Percentiles rank a stretch among this genome's conserved stretches.
phyloP scores from a whole-genome alignment of 331 rosid species.

The Prunus yedoensis region DNA sequence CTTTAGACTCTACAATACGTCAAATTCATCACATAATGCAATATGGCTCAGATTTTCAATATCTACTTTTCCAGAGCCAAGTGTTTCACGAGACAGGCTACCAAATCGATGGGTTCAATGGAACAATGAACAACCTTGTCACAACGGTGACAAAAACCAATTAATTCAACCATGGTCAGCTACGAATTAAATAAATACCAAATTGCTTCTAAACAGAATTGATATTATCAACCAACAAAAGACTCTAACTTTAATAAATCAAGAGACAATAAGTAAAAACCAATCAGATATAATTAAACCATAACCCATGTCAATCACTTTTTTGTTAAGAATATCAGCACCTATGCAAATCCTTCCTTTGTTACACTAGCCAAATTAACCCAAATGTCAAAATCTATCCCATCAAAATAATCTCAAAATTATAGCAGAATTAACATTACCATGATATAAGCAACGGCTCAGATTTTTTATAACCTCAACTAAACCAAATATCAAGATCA shows the following conservation, averaged over 20 bases:
- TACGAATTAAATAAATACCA: neutral
- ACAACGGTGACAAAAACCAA: neutral
- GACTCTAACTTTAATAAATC: neutral
- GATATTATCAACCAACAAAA: neutral
- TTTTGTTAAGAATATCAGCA: neutral
- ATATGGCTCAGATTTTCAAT: neutral
- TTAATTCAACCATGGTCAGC: neutral
- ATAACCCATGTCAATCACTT: neutral
- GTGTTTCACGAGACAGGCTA: neutral
- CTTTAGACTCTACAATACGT: neutral
- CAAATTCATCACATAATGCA: neutral
- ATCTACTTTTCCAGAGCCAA: neutral
- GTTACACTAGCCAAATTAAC: neutral
- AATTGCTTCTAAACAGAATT: neutral
- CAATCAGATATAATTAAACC: no score
- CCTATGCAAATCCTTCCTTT: neutral
- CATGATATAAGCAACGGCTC: neutral
- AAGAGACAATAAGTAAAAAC: neutral
- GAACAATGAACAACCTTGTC: neutral
- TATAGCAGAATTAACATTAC: slow-evolving; percentile 1
- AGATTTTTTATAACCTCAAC: neutral
- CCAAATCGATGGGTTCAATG: neutral
- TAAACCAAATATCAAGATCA: slow-evolving; percentile 13
- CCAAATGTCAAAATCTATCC: slow-evolving; percentile 8
- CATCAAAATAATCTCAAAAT: neutral